A percentile compares a stretch with the other conserved stretches of the same genome.
Evolutionary conservation across 495 filamentous ascomycete genomes (phyloP).

Genomic region (Aspergillus ostianus): DNA sequence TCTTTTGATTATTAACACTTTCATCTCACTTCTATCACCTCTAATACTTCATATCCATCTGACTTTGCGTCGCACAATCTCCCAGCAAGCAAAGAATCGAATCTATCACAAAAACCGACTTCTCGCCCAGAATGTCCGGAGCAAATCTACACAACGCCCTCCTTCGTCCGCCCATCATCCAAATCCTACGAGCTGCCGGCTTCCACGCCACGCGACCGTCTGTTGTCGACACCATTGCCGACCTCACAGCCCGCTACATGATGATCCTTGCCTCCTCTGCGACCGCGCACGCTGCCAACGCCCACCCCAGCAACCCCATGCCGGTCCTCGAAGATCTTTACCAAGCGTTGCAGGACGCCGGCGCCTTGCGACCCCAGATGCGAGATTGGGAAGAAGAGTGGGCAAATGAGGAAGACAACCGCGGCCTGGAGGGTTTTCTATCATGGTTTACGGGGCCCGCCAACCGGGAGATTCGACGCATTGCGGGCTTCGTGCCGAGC

Average conservation of each 20-base stretch:
- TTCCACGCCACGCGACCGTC: constrained; percentile 73
- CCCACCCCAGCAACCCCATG: constrained; percentile 46
- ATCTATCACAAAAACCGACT: neutral
- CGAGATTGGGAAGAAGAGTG: constrained; percentile 58
- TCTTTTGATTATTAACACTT: too few relatives aligned
- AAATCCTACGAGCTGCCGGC: constrained; percentile 83
- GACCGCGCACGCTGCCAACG: constrained; percentile 56
- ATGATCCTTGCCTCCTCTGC: constrained; percentile 63
- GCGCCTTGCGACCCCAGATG: constrained; percentile 63
- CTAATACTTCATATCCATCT: too few relatives aligned
- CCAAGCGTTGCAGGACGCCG: constrained; percentile 74
- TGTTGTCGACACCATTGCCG: constrained; percentile 74
- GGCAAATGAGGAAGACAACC: constrained; percentile 64
- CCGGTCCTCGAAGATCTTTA: constrained; percentile 73
- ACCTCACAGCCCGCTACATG: constrained; percentile 73
- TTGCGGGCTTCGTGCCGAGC: constrained; percentile 54
- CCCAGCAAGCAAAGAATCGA: too few relatives aligned
- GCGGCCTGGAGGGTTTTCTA: constrained; percentile 70
- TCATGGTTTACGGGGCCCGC: constrained; percentile 67
- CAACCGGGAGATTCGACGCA: constrained; percentile 70
- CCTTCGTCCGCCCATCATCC: constrained; percentile 75
- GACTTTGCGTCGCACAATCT: too few relatives aligned
- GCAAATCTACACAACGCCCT: constrained; percentile 67
- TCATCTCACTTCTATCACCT: too few relatives aligned
- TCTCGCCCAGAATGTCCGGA: constrained; percentile 34